These are phyloP conservation scores for Monsonia emarginata DNA, from an alignment of 441 rosid genomes.

Conservation along the genomic window DNA sequence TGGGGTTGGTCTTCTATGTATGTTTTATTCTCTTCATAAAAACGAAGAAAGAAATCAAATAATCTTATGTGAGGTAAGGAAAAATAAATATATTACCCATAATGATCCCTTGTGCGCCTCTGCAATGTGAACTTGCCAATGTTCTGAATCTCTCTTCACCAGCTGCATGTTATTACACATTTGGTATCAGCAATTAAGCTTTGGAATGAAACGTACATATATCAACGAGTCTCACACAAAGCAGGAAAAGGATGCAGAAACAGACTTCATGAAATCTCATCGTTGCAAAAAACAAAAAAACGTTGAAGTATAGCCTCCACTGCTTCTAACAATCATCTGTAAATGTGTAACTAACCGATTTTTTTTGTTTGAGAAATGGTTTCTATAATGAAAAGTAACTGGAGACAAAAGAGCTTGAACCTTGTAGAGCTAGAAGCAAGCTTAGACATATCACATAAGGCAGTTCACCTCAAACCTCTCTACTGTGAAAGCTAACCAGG, in stretches of 20 bases:
- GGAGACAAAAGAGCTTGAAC: neutral
- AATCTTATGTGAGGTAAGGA: neutral
- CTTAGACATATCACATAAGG: neutral
- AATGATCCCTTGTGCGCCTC: conserved; percentile 73
- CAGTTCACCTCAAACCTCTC: neutral
- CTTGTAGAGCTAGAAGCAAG: neutral
- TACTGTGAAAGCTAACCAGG: neutral
- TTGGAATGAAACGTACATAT: neutral
- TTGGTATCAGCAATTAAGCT: conserved; percentile 9
- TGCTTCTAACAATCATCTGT: neutral
- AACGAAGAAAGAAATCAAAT: neutral
- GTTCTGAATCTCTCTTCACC: conserved; percentile 79
- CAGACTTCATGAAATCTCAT: neutral
- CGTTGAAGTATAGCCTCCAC: neutral
- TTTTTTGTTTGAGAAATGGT: neutral
- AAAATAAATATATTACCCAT: conserved; percentile 36
- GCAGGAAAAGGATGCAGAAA: neutral
- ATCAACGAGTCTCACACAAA: neutral
- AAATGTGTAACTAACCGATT: neutral
- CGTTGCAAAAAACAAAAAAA: neutral
- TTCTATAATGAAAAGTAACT: neutral
- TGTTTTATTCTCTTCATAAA: too few relatives aligned
- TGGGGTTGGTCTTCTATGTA: too few relatives aligned
- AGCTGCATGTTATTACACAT: conserved; percentile 38
- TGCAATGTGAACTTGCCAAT: conserved; percentile 68